Evolutionary conservation across 2,329 filamentous ascomycete genomes (phyloP), one percentile per base, ranked within the genome.

Genomic region (Ophioceras dolichostomum): DNA sequence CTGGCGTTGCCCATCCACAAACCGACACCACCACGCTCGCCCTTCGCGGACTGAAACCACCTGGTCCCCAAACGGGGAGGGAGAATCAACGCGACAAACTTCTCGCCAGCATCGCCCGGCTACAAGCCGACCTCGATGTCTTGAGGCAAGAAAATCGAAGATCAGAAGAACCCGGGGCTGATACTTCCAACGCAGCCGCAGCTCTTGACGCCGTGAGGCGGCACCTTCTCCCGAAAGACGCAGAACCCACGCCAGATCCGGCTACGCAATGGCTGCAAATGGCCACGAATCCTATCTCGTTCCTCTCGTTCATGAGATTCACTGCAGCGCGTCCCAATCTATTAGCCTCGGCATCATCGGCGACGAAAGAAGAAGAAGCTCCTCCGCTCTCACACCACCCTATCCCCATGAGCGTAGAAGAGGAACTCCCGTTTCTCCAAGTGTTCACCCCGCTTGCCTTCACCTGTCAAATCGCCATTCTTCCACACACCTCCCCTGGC

Each of bases 391-490:
- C 79, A 2, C 83, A 88, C 49, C 69, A 73, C 36, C 84, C 80
- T 0, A 49, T 76, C 2, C 65, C 65, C 1, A 65, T 87, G 58
- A 66, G 71, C 1, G 65, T 80, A 2, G 62, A 68, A 1, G 73
- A 87, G 41, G 73, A 81, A 35, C 58, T 82, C 3, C 75, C 79
- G 0, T 86, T 80, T 45, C 64, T 88, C 0, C 72, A 80, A 32
- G 65, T 80, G 8, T 86, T 91, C 47, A 82, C 75, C 1, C 74
- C 80, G 0, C 66, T 91, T 12, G 63, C 62, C 0, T 76, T 83
- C 40, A 65, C 65, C 0, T 79, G 76, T 0, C 65, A 58, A 1
- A 60, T 76, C 12, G 57, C 62, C 0, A 54, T 70, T 0, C 47
- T 73, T 2, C 64, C 68, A 0, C 47, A 45, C 20, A 45, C 46